Conservation (phyloP, 2,329 filamentous ascomycete species). For the Calonectria hongkongensis region DNA sequence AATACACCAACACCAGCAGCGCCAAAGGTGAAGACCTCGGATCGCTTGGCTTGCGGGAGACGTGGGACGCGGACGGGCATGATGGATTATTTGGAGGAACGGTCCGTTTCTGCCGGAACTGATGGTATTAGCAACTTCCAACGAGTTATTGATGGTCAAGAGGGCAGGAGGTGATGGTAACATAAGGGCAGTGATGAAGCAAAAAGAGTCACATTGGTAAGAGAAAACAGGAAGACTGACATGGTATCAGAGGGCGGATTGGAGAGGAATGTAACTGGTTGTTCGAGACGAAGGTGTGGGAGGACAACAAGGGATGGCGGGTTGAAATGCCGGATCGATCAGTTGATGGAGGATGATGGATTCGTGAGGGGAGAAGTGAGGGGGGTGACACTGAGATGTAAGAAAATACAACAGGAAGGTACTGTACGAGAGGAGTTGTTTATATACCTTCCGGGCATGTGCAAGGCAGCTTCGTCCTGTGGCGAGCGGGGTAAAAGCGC, state of each 20-base stretch:
- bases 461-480: slow-evolving; percentile 35
- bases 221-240: not conserved
- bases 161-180: not conserved
- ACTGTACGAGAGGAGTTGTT: slow-evolving; percentile 31
- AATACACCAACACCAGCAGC: slow-evolving; percentile 72
- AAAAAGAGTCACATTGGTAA: not conserved
- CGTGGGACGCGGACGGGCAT: slow-evolving; percentile 69
- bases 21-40: slow-evolving; percentile 72
- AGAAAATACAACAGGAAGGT: slow-evolving; percentile 23
- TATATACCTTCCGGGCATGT: slow-evolving; percentile 36
- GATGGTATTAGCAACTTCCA: not conserved
- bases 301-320: not conserved
- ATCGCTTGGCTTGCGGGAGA: slow-evolving; percentile 68
- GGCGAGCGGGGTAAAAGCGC: slow-evolving; percentile 54
- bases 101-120: not conserved
- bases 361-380: slow-evolving; percentile 39
- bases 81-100: slow-evolving; percentile 49
- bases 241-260: not conserved
- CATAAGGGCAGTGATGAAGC: not conserved
- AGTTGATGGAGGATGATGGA: not conserved
- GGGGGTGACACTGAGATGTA: slow-evolving; percentile 26
- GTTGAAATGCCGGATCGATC: slow-evolving; percentile 7
- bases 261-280: not conserved
- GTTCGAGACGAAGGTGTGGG: not conserved
- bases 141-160: not conserved